These are phyloP conservation scores for Populus hybrid DNA, from an alignment of 441 rosid species.

Conservation along the genomic window DNA sequence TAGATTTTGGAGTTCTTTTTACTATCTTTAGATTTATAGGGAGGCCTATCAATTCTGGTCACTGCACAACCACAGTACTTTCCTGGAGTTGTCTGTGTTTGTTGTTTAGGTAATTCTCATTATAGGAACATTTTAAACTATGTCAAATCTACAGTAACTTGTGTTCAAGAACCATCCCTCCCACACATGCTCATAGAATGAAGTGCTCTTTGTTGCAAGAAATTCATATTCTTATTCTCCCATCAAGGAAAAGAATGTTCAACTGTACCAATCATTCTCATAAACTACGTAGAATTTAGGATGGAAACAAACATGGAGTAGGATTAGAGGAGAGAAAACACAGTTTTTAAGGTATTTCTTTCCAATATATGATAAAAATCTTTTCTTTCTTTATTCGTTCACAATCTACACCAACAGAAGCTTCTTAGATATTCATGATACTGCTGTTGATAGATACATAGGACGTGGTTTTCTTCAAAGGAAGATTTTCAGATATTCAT, in stretches of 20 bases:
- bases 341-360: too few species aligned
- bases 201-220: not conserved
- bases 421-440: too few species aligned
- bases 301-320: too few species aligned
- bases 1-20: not conserved
- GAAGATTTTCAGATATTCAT: slow-evolving; percentile 32
- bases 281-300: too few species aligned
- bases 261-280: not conserved
- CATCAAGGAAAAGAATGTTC: not conserved
- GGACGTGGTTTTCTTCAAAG: slow-evolving; percentile 2
- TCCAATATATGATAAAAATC: too few species aligned
- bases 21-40: not conserved
- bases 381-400: too few species aligned
- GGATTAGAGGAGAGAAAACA: too few species aligned
- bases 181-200: not conserved
- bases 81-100: not conserved
- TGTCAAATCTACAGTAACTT: not conserved
- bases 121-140: not conserved
- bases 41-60: not conserved
- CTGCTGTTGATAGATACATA: not conserved
- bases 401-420: not conserved
- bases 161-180: not conserved
- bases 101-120: not conserved
- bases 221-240: not conserved
- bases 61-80: not conserved